A percentile compares a stretch with the other conserved stretches of the same genome.
phyloP scores from a whole-genome alignment of 345 rosid species.

The Ceriops decandra region DNA sequence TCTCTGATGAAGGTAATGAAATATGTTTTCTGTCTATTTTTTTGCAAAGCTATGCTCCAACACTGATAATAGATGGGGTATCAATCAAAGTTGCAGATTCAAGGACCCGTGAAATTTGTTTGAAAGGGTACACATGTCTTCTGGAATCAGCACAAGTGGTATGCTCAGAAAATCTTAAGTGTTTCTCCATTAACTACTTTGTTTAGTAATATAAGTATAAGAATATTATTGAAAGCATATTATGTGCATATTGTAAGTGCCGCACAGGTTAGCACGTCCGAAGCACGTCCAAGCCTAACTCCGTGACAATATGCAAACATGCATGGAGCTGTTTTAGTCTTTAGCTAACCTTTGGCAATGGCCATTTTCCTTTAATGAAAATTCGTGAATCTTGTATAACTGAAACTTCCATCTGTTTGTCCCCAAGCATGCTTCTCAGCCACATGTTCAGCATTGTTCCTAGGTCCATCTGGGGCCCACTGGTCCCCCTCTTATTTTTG shows the following conservation, averaged over 20 bases:
- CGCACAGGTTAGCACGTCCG: too few species aligned
- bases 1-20: not conserved
- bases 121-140: constrained; percentile 62
- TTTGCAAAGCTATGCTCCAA: constrained; percentile 50
- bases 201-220: not conserved
- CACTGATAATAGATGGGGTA: constrained; percentile 54
- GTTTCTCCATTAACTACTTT: not conserved
- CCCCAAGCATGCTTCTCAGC: too few species aligned
- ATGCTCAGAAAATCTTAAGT: not conserved
- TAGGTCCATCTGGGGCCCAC: too few species aligned
- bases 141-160: constrained; percentile 58
- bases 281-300: too few species aligned
- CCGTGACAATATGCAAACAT: too few species aligned
- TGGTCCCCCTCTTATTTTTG: too few species aligned
- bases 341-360: too few species aligned
- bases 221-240: too few species aligned
- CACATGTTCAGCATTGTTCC: too few species aligned
- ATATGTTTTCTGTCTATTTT: not conserved
- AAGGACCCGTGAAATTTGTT: constrained; percentile 58
- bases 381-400: too few species aligned
- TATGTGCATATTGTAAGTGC: not conserved
- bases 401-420: too few species aligned
- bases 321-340: not conserved
- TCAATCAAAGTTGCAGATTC: constrained; percentile 58
- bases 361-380: too few species aligned